These are phyloP conservation scores for Stenogyne calaminthoides DNA, from an alignment of 305 asterid species.

Conservation along the genomic window DNA sequence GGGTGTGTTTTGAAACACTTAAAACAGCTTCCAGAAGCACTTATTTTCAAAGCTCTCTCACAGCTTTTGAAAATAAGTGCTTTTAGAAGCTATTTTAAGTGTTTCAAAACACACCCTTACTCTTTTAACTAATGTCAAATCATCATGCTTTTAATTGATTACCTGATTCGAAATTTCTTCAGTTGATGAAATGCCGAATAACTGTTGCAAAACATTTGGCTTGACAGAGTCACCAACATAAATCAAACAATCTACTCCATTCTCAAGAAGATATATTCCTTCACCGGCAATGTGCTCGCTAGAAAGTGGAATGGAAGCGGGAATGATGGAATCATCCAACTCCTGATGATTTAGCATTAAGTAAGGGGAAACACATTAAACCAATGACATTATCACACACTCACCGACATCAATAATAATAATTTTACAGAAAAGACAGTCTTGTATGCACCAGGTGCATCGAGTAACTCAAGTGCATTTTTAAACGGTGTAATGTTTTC, in stretches of 20 bases:
- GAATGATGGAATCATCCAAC: slow-evolving; percentile 53
- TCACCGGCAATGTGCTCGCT: slow-evolving; percentile 69
- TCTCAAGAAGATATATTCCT: slow-evolving; percentile 88
- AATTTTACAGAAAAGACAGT: too few species aligned
- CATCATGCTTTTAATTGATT: slow-evolving; percentile 22
- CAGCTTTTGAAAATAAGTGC: too few species aligned
- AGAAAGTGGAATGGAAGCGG: slow-evolving; percentile 67
- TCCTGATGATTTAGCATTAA: slow-evolving; percentile 54
- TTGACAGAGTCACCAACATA: slow-evolving; percentile 72
- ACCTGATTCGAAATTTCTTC: slow-evolving; percentile 82
- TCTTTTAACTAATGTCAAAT: not conserved
- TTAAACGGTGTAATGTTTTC: too few species aligned
- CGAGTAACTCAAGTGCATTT: too few species aligned
- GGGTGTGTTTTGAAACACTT: too few species aligned
- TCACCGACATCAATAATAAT: not conserved
- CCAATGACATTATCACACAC: slow-evolving; percentile 1
- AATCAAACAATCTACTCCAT: slow-evolving; percentile 83
- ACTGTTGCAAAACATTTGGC: slow-evolving; percentile 54
- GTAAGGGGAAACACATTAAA: slow-evolving; percentile 6
- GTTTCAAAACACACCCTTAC: too few species aligned
- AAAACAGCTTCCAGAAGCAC: too few species aligned
- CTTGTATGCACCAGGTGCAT: too few species aligned
- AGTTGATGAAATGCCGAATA: slow-evolving; percentile 73
- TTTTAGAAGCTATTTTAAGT: too few species aligned
- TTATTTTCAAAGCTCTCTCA: too few species aligned